Percentiles rank a stretch among this genome's conserved stretches.
Conservation (phyloP, 345 rosid species). For the Citrus glauca region DNA sequence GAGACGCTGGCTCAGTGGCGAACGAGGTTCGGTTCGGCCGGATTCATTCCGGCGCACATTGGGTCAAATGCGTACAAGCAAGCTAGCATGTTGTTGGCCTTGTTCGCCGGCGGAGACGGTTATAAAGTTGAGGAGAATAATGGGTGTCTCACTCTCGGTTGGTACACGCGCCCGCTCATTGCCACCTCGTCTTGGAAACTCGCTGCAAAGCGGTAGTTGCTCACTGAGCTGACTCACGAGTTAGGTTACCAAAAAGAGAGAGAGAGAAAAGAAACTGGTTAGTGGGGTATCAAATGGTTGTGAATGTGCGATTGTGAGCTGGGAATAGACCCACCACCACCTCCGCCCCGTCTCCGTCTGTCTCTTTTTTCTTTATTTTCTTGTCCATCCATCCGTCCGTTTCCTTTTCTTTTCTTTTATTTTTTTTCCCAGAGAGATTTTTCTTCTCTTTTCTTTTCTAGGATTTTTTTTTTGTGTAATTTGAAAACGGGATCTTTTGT, state of each 20-base stretch:
- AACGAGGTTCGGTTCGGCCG: slow-evolving; percentile 51
- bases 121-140: slow-evolving; percentile 78
- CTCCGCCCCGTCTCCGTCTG: slow-evolving; percentile 2
- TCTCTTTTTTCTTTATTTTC: background rate
- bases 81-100: slow-evolving; percentile 71
- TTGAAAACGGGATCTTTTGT: slow-evolving; percentile 12
- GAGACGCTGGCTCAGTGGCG: slow-evolving; percentile 69
- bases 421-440: background rate
- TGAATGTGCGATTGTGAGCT: slow-evolving; percentile 26
- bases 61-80: slow-evolving; percentile 90
- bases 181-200: slow-evolving; percentile 86
- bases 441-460: background rate
- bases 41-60: slow-evolving; percentile 63
- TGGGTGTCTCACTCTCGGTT: slow-evolving; percentile 81
- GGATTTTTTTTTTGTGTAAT: background rate
- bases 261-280: background rate
- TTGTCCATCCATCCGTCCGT: too few relatives aligned
- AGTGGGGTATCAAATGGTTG: slow-evolving; percentile 10
- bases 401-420: background rate
- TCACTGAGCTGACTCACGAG: slow-evolving; percentile 31
- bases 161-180: slow-evolving; percentile 83
- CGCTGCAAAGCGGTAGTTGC: slow-evolving; percentile 6
- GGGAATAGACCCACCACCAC: slow-evolving; percentile 36
- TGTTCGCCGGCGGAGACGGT: slow-evolving; percentile 77
- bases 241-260: background rate